Evolutionary conservation across 768 basidiomycete genomes (phyloP).

Genomic region (Exsudoporus frostii): DNA sequence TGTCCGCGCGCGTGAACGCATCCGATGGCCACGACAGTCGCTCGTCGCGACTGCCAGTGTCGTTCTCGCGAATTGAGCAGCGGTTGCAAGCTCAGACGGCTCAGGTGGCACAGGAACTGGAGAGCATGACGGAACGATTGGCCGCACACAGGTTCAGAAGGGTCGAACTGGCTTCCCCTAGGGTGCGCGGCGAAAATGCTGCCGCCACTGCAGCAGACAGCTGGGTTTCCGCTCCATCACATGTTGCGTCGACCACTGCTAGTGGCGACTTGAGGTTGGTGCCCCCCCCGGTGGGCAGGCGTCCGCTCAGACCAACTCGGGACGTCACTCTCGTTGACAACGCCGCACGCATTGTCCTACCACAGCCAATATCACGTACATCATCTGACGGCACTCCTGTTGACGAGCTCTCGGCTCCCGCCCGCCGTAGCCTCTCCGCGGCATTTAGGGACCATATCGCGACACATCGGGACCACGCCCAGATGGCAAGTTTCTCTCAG

Average conservation of each 20-base stretch:
- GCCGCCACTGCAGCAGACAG: background rate
- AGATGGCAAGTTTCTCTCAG: conserved; percentile 2
- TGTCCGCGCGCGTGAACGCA: conserved; percentile 29
- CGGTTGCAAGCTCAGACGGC: conserved; percentile 27
- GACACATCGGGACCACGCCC: conserved; percentile 12
- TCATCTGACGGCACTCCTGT: conserved; percentile 22
- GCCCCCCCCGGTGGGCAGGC: conserved; percentile 9
- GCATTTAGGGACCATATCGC: conserved; percentile 22
- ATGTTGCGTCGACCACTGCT: background rate
- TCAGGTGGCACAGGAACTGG: conserved; percentile 33
- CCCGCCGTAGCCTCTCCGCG: conserved; percentile 20
- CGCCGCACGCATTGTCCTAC: conserved; percentile 14
- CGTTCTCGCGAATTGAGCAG: conserved; percentile 28
- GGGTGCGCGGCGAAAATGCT: conserved; percentile 5
- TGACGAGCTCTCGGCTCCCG: conserved; percentile 11
- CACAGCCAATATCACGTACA: conserved; percentile 25
- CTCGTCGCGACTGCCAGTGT: conserved; percentile 17
- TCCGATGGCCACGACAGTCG: conserved; percentile 18
- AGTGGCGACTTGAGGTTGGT: conserved; percentile 2
- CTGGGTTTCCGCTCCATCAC: background rate
- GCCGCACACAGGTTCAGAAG: conserved; percentile 23
- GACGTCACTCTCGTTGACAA: conserved; percentile 21
- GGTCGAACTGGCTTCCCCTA: conserved; percentile 16
- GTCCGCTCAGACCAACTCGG: conserved; percentile 14
- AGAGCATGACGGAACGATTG: conserved; percentile 30